Evolutionary conservation across 352 stramenopile species (phyloP).

Genomic region (Phytophthora capsici): DNA sequence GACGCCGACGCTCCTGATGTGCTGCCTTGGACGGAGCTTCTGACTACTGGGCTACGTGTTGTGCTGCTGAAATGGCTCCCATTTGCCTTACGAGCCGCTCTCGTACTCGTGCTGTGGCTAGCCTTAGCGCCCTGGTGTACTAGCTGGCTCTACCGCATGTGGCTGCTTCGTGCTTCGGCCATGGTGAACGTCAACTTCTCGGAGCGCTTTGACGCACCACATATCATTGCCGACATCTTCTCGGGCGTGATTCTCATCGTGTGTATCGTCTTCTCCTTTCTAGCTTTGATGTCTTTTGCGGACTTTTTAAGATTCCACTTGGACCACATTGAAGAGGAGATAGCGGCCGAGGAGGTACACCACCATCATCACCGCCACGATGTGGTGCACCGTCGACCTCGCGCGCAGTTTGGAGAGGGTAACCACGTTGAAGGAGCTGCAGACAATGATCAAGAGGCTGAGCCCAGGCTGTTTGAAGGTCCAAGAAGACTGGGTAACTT

Average conservation of each 20-base stretch:
- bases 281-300: conserved; percentile 95
- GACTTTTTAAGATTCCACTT: conserved; percentile 94
- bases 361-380: conserved; percentile 32
- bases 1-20: conserved; percentile 85
- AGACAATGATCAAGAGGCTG: conserved; percentile 33
- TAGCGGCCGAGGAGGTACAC: conserved; percentile 44
- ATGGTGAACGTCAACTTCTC: conserved; percentile 89
- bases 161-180: conserved; percentile 86
- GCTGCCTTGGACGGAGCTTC: conserved; percentile 88
- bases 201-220: conserved; percentile 72
- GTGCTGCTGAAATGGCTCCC: conserved; percentile 90
- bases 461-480: conserved; percentile 49
- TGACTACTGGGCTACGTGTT: conserved; percentile 83
- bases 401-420: conserved; percentile 27
- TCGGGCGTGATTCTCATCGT: conserved; percentile 91
- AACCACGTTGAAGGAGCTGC: conserved; percentile 17
- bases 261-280: conserved; percentile 94
- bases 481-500: conserved; percentile 47
- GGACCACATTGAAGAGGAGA: conserved; percentile 81
- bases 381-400: conserved; percentile 10
- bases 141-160: conserved; percentile 95
- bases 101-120: conserved; percentile 90
- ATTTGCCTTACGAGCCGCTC: conserved; percentile 69
- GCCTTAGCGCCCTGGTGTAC: conserved; percentile 90
- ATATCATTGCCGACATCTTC: conserved; percentile 88